Base-by-base conservation (phyloP, 768 basidiomycete genomes). In the Agaricus blazei region DNA sequence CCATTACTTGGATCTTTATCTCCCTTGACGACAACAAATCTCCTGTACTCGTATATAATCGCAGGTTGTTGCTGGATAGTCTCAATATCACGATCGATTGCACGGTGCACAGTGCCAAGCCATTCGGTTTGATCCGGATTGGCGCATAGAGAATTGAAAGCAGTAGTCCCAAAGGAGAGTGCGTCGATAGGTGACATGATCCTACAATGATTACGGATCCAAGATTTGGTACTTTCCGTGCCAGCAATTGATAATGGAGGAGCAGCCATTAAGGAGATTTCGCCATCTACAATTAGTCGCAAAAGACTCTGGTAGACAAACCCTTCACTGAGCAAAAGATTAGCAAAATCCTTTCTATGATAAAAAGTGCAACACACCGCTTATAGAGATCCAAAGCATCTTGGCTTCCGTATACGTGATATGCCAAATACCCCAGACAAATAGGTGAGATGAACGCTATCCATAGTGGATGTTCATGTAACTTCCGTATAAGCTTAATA, bases 401-500 rank as follows among this genome's bases (percentile, higher is more conserved):
- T 15, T 69, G 65, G 23, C 66, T 64, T 11, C 64, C 59, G 38
- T 70, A 75, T 38, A 67, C 67, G 19, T 75, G 38, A 53, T 70
- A 76, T 37, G 75, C 36, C 19, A 75, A 1, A 77, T 74, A 70
- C 52, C 84, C 87, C 28, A 92, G 67, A 15, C 81, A 81, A 51
- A 78, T 74, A 7, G 90, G 88, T 6, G 84, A 63, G 24, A 92
- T 71, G 63, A 85, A 90, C 51, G 81, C 81, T 9, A 71, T 70
- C 88, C 88, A 92, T 15, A 85, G 63, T 24, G 83, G 84, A 62
- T 90, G 88, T 40, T 77, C 72, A 52, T 72, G 67, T 12, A 87
- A 67, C 60, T 79, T 72, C 23, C 65, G 68, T 41, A 91, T 81
- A 9, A 76, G 68, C 14, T 78, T 64, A 41, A 72, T 67, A 9